These are phyloP conservation scores for Nemania sp. DNA, from an alignment of 2,329 filamentous ascomycete genomes.

Conservation along the genomic window DNA sequence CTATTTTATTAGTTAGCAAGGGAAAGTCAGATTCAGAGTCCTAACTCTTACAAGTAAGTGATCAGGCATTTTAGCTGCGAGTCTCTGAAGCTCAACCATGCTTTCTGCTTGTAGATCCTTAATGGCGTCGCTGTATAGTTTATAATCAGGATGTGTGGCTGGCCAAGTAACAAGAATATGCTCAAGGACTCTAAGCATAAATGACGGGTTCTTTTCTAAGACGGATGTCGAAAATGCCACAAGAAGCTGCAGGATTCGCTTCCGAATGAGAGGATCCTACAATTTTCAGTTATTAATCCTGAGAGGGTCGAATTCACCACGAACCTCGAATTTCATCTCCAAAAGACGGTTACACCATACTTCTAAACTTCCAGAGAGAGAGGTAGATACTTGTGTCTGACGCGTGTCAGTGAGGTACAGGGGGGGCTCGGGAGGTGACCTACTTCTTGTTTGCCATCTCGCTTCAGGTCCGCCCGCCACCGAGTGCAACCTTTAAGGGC, in stretches of 20 bases:
- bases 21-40: background rate
- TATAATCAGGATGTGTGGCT: constrained; percentile 70
- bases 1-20: constrained; percentile 45
- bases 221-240: constrained; percentile 85
- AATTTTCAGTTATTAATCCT: constrained; percentile 26
- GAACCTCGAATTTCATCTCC: constrained; percentile 68
- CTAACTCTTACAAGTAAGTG: constrained; percentile 69
- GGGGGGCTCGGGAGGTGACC: background rate
- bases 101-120: constrained; percentile 86
- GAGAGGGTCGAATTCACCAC: constrained; percentile 8
- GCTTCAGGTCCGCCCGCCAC: constrained; percentile 57
- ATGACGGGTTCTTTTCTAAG: constrained; percentile 74
- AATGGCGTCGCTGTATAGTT: constrained; percentile 82
- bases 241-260: constrained; percentile 78
- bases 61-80: constrained; percentile 90
- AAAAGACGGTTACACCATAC: constrained; percentile 75
- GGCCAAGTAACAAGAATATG: constrained; percentile 86
- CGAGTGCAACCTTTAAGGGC: constrained; percentile 87
- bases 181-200: constrained; percentile 88
- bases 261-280: constrained; percentile 79
- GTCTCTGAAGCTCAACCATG: constrained; percentile 83
- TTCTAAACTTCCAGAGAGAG: constrained; percentile 68
- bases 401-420: constrained; percentile 29
- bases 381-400: constrained; percentile 55
- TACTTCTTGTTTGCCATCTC: constrained; percentile 31